Evolutionary conservation across 2,329 filamentous ascomycete species (phyloP).

Genomic region (Penicillium sp.): DNA sequence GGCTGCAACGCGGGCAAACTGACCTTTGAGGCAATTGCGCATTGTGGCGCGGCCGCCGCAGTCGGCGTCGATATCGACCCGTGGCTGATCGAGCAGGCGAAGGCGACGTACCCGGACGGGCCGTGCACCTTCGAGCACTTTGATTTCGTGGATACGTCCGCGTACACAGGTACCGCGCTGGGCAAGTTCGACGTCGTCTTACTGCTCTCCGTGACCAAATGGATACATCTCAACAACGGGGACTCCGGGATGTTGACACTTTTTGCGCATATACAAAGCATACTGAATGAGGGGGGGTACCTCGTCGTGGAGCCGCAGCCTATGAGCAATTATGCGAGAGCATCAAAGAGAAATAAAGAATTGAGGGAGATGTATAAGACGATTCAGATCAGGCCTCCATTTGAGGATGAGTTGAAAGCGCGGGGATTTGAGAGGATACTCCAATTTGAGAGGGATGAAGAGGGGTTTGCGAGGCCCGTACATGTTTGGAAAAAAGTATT

Average conservation of each 20-base stretch:
- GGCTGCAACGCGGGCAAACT: slow-evolving; percentile 25
- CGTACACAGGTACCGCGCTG: slow-evolving; percentile 20
- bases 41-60: slow-evolving; percentile 19
- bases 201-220: slow-evolving; percentile 23
- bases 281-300: slow-evolving; percentile 23
- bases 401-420: slow-evolving; percentile 20
- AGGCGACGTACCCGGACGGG: slow-evolving; percentile 21
- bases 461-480: slow-evolving; percentile 23
- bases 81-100: slow-evolving; percentile 23
- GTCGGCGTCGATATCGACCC: slow-evolving; percentile 25
- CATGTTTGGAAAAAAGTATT: slow-evolving; percentile 20
- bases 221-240: slow-evolving; percentile 24
- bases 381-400: slow-evolving; percentile 20
- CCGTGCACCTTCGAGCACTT: slow-evolving; percentile 25
- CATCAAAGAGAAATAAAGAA: slow-evolving; percentile 24
- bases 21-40: slow-evolving; percentile 20
- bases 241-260: slow-evolving; percentile 19
- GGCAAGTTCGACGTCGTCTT: slow-evolving; percentile 24
- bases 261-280: slow-evolving; percentile 20
- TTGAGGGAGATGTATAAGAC: slow-evolving; percentile 24
- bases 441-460: slow-evolving; percentile 20
- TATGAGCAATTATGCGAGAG: slow-evolving; percentile 25
- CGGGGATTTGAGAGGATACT: slow-evolving; percentile 22
- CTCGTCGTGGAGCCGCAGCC: slow-evolving; percentile 23
- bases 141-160: slow-evolving; percentile 21